phyloP scores from a whole-genome alignment of 2,329 filamentous ascomycete genomes.

The Aspergillus chevalieri region DNA sequence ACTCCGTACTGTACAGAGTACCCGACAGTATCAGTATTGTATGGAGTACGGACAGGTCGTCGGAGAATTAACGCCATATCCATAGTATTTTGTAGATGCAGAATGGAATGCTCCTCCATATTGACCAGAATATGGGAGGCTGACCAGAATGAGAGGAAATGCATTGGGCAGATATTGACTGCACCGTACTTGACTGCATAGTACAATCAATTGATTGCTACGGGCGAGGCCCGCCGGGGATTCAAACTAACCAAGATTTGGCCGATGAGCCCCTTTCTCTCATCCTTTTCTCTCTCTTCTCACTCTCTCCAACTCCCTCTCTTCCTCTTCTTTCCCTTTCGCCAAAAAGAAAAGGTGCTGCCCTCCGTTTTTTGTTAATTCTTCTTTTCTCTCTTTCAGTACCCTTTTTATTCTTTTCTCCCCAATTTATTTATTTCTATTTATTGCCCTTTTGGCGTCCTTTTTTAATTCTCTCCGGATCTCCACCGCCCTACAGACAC shows the following conservation, averaged over 20 bases:
- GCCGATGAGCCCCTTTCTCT: background rate
- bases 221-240: background rate
- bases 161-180: background rate
- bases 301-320: slow-evolving; percentile 6
- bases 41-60: background rate
- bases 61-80: background rate
- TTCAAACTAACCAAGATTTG: slow-evolving; percentile 1
- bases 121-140: background rate
- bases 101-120: background rate
- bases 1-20: background rate
- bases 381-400: slow-evolving; percentile 24
- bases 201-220: background rate
- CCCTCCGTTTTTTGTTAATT: slow-evolving; percentile 8
- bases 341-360: slow-evolving; percentile 15
- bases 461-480: slow-evolving; percentile 2
- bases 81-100: too few relatives aligned
- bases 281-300: background rate
- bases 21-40: too few relatives aligned
- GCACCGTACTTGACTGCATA: too few relatives aligned
- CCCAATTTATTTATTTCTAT: slow-evolving; percentile 5
- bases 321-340: slow-evolving; percentile 5
- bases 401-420: slow-evolving; percentile 14
- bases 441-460: background rate
- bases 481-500: slow-evolving; percentile 11
- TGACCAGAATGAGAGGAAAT: background rate